Conservation (phyloP, 192 early-diverging fungal genomes). For the Podila epigama region DNA sequence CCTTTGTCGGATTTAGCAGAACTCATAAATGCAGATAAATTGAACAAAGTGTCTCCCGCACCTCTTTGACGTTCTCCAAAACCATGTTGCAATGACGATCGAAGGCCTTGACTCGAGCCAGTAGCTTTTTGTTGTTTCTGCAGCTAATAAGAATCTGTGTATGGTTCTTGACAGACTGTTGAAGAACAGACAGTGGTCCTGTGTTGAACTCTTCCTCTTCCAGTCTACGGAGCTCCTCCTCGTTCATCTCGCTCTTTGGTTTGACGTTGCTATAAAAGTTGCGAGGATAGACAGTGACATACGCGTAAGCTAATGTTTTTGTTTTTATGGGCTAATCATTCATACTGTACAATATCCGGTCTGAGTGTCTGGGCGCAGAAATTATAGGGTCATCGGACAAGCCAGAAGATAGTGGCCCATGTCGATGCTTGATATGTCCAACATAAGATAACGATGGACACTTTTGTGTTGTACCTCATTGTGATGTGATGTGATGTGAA, state of each 20-base stretch:
- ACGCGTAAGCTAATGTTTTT: not conserved
- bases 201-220: constrained; percentile 97
- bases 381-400: too few species aligned
- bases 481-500: not conserved
- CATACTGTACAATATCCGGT: too few species aligned
- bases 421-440: too few species aligned
- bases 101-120: constrained; percentile 98
- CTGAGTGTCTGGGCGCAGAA: too few species aligned
- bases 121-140: constrained; percentile 97
- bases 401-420: too few species aligned
- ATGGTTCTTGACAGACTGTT: constrained; percentile 93
- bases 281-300: too few species aligned
- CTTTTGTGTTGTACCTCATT: not conserved
- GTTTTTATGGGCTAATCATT: not conserved
- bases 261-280: constrained; percentile 26
- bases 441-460: too few species aligned
- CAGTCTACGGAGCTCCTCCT: constrained; percentile 87
- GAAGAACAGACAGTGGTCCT: constrained; percentile 95
- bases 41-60: constrained; percentile 34
- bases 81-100: constrained; percentile 99
- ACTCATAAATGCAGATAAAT: not conserved
- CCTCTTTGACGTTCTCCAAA: constrained; percentile 98
- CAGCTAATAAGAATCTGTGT: constrained; percentile 96
- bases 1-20: too few species aligned
- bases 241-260: constrained; percentile 77